These are phyloP conservation scores for Gloeostereum incarnatum DNA, from an alignment of 768 basidiomycete genomes.

Conservation along the genomic window DNA sequence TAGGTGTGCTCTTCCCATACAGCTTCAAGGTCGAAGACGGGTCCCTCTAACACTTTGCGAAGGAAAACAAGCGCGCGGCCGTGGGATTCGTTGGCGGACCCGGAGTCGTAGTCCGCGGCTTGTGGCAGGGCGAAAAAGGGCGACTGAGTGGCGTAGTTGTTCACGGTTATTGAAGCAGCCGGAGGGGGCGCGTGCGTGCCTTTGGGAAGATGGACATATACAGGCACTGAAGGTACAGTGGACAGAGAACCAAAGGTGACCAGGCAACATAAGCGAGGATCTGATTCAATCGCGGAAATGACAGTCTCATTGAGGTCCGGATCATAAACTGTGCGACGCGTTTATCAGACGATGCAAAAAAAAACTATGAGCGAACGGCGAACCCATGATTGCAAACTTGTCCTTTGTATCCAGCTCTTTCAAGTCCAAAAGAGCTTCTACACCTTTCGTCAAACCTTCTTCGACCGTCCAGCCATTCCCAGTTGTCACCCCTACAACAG, in stretches of 20 bases:
- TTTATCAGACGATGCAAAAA: background rate
- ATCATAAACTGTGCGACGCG: constrained; percentile 24
- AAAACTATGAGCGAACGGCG: constrained; percentile 3
- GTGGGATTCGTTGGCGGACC: constrained; percentile 33
- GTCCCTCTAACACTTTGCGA: constrained; percentile 35
- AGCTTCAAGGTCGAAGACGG: constrained; percentile 46
- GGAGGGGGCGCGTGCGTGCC: constrained; percentile 13
- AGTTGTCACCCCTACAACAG: constrained; percentile 27
- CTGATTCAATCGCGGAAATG: constrained; percentile 15
- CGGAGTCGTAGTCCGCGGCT: constrained; percentile 26
- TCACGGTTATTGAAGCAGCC: constrained; percentile 14
- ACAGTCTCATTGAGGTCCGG: constrained; percentile 16
- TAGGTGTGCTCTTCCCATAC: constrained; percentile 53
- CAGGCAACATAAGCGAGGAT: constrained; percentile 25
- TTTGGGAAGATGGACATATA: constrained; percentile 24
- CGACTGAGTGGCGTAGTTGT: constrained; percentile 22
- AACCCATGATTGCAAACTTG: constrained; percentile 37
- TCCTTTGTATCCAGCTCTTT: constrained; percentile 29
- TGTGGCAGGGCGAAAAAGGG: constrained; percentile 35
- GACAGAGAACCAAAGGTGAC: constrained; percentile 24
- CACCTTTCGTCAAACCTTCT: constrained; percentile 19
- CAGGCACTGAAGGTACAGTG: constrained; percentile 19
- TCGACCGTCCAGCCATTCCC: constrained; percentile 12
- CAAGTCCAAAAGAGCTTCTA: constrained; percentile 25
- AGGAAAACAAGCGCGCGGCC: constrained; percentile 36